Evolutionary conservation across 2,329 filamentous ascomycete genomes (phyloP).

Genomic region (Hymenoscyphus infarciens): DNA sequence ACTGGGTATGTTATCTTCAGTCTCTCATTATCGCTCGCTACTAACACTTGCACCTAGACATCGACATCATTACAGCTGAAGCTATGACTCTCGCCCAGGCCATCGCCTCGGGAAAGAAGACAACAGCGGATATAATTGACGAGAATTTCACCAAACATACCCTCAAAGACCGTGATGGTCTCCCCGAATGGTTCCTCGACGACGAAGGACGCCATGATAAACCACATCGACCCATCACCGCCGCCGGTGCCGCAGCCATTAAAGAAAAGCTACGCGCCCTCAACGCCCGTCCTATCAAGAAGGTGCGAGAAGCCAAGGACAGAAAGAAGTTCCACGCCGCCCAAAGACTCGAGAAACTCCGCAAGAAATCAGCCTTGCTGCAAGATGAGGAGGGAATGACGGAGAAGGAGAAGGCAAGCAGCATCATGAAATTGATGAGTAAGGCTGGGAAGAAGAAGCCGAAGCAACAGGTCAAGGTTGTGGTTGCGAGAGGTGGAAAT

Average conservation of each 20-base stretch:
- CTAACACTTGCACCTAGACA: constrained; percentile 54
- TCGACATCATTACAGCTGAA: constrained; percentile 98
- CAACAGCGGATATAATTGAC: constrained; percentile 75
- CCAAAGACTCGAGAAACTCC: constrained; percentile 85
- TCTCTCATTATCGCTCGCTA: not conserved
- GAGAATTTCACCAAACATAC: constrained; percentile 91
- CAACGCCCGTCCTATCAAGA: constrained; percentile 97
- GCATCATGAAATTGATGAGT: constrained; percentile 76
- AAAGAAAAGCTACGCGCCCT: constrained; percentile 90
- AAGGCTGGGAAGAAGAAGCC: constrained; percentile 84
- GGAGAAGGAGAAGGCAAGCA: constrained; percentile 91
- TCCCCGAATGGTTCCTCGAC: constrained; percentile 97
- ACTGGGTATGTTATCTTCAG: constrained; percentile 45
- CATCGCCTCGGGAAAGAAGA: constrained; percentile 81
- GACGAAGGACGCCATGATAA: constrained; percentile 84
- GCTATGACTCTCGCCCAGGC: constrained; percentile 96
- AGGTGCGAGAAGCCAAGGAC: constrained; percentile 93
- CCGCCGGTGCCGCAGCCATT: constrained; percentile 85
- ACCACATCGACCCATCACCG: constrained; percentile 82
- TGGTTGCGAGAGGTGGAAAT: constrained; percentile 83
- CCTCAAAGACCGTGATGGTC: constrained; percentile 84
- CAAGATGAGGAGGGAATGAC: constrained; percentile 88
- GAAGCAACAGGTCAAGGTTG: constrained; percentile 76
- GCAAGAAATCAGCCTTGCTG: constrained; percentile 92
- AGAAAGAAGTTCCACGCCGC: constrained; percentile 96